Base-by-base conservation (phyloP, 2,329 filamentous ascomycete genomes). In the Metarhizium rileyi region DNA sequence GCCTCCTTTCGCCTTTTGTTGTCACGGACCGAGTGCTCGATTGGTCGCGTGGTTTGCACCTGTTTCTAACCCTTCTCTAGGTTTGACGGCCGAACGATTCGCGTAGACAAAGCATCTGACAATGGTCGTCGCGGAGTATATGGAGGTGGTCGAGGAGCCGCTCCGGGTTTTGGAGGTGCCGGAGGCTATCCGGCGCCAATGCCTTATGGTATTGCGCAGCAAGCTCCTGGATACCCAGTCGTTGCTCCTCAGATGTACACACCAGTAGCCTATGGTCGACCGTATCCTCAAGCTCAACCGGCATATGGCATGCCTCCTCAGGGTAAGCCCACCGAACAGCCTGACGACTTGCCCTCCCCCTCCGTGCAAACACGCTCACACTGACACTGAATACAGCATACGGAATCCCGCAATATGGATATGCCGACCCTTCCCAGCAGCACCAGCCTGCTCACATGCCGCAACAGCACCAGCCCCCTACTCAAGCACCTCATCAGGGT, bases 41-140 rank as follows among this genome's bases (percentile, higher is more conserved):
- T 33, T 44, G 44, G 44, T 45, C 44, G 46, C 42, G 33, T 44
- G 18, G 20, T 26, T 8, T 18, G 35, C 42, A 48, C 48, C 54
- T 27, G 23, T 26, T 48, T 47, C 49, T 47, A 35, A 53, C 47
- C 10, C 28, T 48, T 42, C 23, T 23, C 35, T 36, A 95, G 90
- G 62, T 95, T 97, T 69, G 90, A 97, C 69, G 91, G 91, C 56
- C 88, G 91, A 60, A 83, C 81, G 57, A 96, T 98, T 67, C 90
- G 91, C 59, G 91, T 98, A 57, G 91, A 97, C 73, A 95, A 90
- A 70, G 93, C 90, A 54, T 90, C 89, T 51, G 90, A 96, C 69
- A 84, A 83, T 57, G 80, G 81, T 44, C 75, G 81, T 44, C 77
- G 81, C 50, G 67, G 71, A 50, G 70, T 73, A 25, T 65, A 63